Base-by-base conservation (phyloP, 164 flowering plant genomes). In the Piper longum region DNA sequence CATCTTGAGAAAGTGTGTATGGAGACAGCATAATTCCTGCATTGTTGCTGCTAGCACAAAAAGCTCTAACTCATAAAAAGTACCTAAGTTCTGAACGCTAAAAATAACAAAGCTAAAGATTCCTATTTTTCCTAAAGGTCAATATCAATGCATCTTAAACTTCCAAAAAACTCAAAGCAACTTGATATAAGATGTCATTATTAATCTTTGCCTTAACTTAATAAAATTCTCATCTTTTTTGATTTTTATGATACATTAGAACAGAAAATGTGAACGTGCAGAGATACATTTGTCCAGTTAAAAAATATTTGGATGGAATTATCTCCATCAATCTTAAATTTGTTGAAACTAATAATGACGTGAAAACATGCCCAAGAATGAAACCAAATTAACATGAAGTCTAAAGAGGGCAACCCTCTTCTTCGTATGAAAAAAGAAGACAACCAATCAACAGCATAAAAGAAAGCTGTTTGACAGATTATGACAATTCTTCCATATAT, bases 11-110 rank as follows among this genome's bases (percentile, higher is more conserved):
- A 54, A 88, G 89, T 73, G 16, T 71, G 76, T 72, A 85, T 0
- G 91, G 89, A 3, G 77, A 62, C 4, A 73, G 75, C 89, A 84
- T 80, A 4, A 85, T 67, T 42, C 95, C 91, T 75, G 91, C 95
- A 78, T 88, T 85, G 67, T 88, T 88, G 61, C 95, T 87, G 68
- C 39, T n/a, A 69, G 61, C 42, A 71, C 57, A 66, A 52, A 64
- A 65, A 19, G 67, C 68, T 18, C 16, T n/a, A 66, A 57, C 42
- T 59, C 26, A 2, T 48, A 48, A 26, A 26, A 26, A 26, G 36
- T 26, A 26, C 36, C 36, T 26, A 26, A 0, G 36, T 26, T 26
- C 36, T 26, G 36, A 26, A 26, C 1, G 36, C 36, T 26, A 26
- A 26, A 26, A 26, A 26, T 26, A 26, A 26, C 36, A 48, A 48